These are phyloP conservation scores for Calocybe cyanea DNA, from an alignment of 768 basidiomycete species.

Conservation along the genomic window DNA sequence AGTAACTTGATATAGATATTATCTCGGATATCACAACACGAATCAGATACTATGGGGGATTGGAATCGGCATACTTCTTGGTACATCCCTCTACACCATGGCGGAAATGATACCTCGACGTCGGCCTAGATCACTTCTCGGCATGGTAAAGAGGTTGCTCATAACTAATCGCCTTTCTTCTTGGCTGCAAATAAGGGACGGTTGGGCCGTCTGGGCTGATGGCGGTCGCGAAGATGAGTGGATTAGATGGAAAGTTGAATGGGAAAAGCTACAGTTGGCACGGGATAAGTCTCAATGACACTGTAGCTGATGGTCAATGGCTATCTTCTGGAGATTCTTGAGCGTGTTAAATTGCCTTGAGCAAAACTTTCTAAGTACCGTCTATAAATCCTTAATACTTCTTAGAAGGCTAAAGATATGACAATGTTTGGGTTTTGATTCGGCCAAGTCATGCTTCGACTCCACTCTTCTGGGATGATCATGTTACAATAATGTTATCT, in stretches of 20 bases:
- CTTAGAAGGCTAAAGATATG: no score
- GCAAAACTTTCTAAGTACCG: no score
- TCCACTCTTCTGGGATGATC: no score
- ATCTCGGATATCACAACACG: constrained; percentile 72
- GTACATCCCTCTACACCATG: constrained; percentile 48
- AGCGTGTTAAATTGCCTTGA: no score
- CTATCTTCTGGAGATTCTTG: no score
- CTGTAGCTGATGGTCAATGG: not conserved
- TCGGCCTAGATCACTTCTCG: constrained; percentile 51
- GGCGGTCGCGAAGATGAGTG: constrained; percentile 75
- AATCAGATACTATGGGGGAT: constrained; percentile 75
- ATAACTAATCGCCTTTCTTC: constrained; percentile 52
- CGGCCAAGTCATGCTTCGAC: no score
- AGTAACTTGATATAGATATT: constrained; percentile 39
- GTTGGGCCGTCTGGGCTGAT: constrained; percentile 79
- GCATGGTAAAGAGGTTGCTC: constrained; percentile 42
- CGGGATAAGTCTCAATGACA: constrained; percentile 19
- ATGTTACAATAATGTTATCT: no score
- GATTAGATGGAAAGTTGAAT: constrained; percentile 57
- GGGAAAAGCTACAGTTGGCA: constrained; percentile 35
- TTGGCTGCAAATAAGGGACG: constrained; percentile 75
- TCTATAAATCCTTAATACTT: no score
- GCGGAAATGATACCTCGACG: constrained; percentile 56
- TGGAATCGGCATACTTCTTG: constrained; percentile 56
- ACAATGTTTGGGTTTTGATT: no score